Conservation (phyloP, 345 rosid genomes). For the Hypericum perforatum region DNA sequence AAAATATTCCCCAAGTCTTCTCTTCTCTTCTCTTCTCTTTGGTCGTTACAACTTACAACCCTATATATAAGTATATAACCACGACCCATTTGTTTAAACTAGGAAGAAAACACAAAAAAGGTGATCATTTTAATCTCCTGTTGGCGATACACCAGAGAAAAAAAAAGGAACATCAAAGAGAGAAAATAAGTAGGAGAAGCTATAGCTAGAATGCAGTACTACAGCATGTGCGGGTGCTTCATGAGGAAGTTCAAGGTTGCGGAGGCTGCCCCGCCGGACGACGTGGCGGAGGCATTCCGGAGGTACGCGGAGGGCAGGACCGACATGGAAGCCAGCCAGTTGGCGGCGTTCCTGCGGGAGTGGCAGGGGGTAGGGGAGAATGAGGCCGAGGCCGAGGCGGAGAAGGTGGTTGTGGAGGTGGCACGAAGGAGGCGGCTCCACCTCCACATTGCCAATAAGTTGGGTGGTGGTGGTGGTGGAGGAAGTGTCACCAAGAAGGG, state of each 20-base stretch:
- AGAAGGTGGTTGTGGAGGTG: conserved; percentile 44
- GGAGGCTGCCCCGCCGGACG: conserved; percentile 59
- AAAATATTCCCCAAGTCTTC: no score
- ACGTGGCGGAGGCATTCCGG: conserved; percentile 43
- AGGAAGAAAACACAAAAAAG: no score
- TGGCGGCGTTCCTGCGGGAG: conserved; percentile 43
- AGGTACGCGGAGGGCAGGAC: conserved; percentile 45
- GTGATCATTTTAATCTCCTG: no score
- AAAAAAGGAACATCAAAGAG: no score
- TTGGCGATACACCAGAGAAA: no score
- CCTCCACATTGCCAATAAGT: conserved; percentile 38
- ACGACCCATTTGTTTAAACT: no score
- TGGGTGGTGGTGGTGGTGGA: no score
- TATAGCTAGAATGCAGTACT: conserved; percentile 5
- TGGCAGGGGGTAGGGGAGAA: conserved; percentile 29
- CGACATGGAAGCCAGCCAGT: conserved; percentile 60
- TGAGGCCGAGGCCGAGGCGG: conserved; percentile 35
- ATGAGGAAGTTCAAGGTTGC: conserved; percentile 53
- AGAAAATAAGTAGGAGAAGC: no score
- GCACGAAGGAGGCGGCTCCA: conserved; percentile 34
- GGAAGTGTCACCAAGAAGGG: conserved; percentile 29
- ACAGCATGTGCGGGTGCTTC: conserved; percentile 60
- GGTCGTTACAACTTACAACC: no score
- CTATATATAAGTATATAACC: no score
- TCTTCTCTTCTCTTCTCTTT: no score